A percentile compares a stretch with the other conserved stretches of the same genome.
Evolutionary conservation across 2,329 filamentous ascomycete species (phyloP).

Genomic region (Sporothrix sp.): DNA sequence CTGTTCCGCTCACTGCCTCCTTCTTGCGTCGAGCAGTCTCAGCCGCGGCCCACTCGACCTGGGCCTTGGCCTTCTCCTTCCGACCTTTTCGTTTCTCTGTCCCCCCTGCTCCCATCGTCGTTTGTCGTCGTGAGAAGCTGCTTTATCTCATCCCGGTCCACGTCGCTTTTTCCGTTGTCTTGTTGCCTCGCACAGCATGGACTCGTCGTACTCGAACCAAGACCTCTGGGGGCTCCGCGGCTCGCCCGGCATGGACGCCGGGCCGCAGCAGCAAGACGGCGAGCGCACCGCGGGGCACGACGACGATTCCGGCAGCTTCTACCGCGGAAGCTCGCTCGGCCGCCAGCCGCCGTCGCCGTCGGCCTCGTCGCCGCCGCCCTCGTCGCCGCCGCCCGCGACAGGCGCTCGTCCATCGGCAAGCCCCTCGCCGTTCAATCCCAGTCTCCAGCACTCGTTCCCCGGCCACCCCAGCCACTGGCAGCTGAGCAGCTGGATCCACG

Average conservation of each 20-base stretch:
- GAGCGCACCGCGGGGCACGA: neutral
- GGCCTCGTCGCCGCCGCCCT: neutral
- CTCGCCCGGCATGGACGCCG: neutral
- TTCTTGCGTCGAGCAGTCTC: too few species aligned
- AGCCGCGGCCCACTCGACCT: too few species aligned
- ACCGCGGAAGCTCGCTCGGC: too few species aligned
- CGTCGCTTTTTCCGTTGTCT: too few species aligned
- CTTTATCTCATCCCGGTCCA: too few species aligned
- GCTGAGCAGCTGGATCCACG: constrained; percentile 6
- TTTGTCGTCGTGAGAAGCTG: too few species aligned
- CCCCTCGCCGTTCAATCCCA: neutral
- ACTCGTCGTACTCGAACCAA: too few species aligned
- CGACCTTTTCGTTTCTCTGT: neutral
- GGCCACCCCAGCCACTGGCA: neutral
- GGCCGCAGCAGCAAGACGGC: neutral
- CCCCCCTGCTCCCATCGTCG: too few species aligned
- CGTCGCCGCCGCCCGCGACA: neutral
- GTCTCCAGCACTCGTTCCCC: neutral
- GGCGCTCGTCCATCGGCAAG: neutral
- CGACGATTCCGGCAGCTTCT: too few species aligned
- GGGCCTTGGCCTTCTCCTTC: neutral
- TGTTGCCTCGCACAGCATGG: too few species aligned
- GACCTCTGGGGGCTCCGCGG: neutral
- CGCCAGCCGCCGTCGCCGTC: too few species aligned
- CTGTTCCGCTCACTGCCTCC: too few species aligned